Conservation (phyloP, 1,284 basidiomycete species). For the Violaceomyces palustris region DNA sequence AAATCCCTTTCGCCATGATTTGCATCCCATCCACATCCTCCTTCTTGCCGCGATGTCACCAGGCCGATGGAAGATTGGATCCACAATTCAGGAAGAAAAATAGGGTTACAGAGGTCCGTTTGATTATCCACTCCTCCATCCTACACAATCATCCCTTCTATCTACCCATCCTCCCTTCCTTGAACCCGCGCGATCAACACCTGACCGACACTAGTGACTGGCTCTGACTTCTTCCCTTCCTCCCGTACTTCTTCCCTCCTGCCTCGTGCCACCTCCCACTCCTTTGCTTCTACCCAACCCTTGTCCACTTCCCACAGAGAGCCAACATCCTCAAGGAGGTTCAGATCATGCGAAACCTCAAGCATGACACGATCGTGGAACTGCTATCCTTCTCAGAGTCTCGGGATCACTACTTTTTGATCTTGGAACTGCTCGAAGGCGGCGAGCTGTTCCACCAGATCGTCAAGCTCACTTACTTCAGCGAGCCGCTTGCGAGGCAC, state of each 20-base stretch:
- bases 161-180: neutral
- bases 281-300: neutral
- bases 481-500: slow-evolving; percentile 67
- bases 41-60: too few species aligned
- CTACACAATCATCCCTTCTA: neutral
- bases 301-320: slow-evolving; percentile 61
- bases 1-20: too few species aligned
- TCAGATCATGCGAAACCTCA: slow-evolving; percentile 95
- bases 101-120: slow-evolving; percentile 48
- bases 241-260: neutral
- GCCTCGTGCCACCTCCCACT: slow-evolving; percentile 1
- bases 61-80: too few species aligned
- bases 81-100: slow-evolving; percentile 49
- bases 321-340: slow-evolving; percentile 99
- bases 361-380: slow-evolving; percentile 79
- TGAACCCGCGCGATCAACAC: neutral
- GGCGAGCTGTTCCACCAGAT: slow-evolving; percentile 99
- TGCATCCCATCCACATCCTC: too few species aligned
- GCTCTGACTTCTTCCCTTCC: slow-evolving; percentile 1
- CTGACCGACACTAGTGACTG: too few species aligned
- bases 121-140: slow-evolving; percentile 4
- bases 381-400: slow-evolving; percentile 63
- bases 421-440: slow-evolving; percentile 75
- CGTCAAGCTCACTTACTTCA: slow-evolving; percentile 98
- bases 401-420: slow-evolving; percentile 85